Conservation (phyloP, 306 rosid species). For the Fragaria vesca region DNA sequence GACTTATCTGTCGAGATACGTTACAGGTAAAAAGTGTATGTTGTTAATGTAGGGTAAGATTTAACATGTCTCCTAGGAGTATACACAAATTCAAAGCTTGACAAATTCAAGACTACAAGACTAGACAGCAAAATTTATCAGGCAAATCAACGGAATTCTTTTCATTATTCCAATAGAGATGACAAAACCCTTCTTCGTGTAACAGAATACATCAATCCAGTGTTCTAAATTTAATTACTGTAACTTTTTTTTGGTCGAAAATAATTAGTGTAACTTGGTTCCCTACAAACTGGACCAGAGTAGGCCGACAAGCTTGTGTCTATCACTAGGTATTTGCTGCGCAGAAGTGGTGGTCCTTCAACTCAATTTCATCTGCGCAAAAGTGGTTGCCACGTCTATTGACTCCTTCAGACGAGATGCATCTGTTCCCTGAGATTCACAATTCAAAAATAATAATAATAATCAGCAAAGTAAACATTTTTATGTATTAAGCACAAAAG, state of each 20-base stretch:
- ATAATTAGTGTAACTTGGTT: not conserved
- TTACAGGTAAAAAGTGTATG: too few species aligned
- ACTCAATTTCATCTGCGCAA: constrained; percentile 67
- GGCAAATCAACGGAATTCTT: not conserved
- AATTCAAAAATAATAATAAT: not conserved
- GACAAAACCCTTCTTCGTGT: not conserved
- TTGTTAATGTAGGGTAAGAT: not conserved
- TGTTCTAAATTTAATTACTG: not conserved
- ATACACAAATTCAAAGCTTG: not conserved
- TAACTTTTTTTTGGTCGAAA: not conserved
- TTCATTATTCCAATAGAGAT: not conserved
- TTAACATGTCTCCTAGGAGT: not conserved
- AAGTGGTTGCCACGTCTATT: constrained; percentile 58
- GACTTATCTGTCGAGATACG: not conserved
- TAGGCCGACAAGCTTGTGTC: not conserved
- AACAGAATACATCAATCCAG: not conserved
- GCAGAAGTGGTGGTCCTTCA: constrained; percentile 17
- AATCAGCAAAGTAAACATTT: too few species aligned
- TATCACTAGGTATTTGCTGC: not conserved
- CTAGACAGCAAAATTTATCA: not conserved
- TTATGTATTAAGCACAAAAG: not conserved
- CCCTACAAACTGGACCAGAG: not conserved
- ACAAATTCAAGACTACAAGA: not conserved
- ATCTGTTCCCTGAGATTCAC: constrained; percentile 72
- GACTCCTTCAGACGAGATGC: constrained; percentile 74